Percentiles rank a stretch among this genome's conserved stretches.
Evolutionary conservation across 139 green algal genomes (phyloP).

Genomic region (Chlamydomonas sp.): DNA sequence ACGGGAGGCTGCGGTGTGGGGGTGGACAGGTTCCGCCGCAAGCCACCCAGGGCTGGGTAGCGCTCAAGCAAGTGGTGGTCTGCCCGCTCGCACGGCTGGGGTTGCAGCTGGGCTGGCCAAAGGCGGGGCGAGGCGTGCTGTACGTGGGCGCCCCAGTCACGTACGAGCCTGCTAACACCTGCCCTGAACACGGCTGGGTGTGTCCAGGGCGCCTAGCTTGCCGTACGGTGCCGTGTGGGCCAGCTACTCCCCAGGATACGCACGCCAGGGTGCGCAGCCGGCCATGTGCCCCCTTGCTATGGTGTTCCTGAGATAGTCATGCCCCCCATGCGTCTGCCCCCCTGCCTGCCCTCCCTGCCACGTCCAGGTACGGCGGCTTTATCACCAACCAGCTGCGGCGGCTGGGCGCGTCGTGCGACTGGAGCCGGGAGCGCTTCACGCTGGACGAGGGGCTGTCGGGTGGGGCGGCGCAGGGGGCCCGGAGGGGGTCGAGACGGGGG

Average conservation of each 20-base stretch:
- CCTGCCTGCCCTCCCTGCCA: not conserved
- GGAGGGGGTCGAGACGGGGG: not conserved
- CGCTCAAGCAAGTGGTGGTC: no score
- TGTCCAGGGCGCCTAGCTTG: not conserved
- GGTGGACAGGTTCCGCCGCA: no score
- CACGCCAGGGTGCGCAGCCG: not conserved
- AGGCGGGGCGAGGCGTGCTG: not conserved
- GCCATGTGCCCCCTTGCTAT: not conserved
- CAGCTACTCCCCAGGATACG: not conserved
- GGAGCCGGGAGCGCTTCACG: conserved; percentile 94
- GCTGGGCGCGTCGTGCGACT: conserved; percentile 93
- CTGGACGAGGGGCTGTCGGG: conserved; percentile 92
- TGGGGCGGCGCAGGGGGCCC: not conserved
- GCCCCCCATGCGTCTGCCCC: not conserved
- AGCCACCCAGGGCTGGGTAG: no score
- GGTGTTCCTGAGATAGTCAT: not conserved
- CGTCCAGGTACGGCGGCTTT: conserved; percentile 61
- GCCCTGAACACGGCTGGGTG: not conserved
- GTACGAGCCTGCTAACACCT: not conserved
- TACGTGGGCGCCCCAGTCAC: not conserved
- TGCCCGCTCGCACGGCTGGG: no score
- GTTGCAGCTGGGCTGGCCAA: not conserved
- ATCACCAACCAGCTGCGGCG: conserved; percentile 87
- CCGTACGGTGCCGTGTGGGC: not conserved
- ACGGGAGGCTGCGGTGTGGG: not conserved